phyloP scores from a whole-genome alignment of 2,329 filamentous ascomycete species.

The Pseudogymnoascus sp. region DNA sequence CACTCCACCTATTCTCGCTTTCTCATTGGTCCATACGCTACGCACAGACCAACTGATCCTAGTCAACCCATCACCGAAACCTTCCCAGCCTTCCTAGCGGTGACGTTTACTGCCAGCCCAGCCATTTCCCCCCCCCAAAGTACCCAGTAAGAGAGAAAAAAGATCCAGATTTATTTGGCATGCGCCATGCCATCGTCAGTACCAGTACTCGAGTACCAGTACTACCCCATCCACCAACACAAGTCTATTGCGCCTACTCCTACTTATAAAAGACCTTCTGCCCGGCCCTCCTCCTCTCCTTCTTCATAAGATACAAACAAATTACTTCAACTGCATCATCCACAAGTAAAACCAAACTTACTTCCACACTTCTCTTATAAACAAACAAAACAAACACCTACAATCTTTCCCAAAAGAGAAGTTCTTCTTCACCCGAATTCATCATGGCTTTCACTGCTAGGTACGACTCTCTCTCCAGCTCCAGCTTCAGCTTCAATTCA shows the following conservation, averaged over 20 bases:
- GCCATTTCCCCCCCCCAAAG: not conserved
- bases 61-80: not conserved
- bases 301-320: not conserved
- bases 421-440: not conserved
- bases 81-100: not conserved
- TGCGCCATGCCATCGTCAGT: not conserved
- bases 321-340: not conserved
- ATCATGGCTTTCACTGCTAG: conserved; percentile 1
- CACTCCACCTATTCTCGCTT: not conserved
- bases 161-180: conserved; percentile 4
- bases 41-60: not conserved
- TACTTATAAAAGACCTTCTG: not conserved
- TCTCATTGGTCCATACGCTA: not conserved
- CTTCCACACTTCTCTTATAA: not conserved
- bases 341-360: not conserved
- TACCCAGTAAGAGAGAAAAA: not conserved
- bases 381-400: not conserved
- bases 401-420: not conserved
- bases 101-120: not conserved
- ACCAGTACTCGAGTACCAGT: not conserved
- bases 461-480: not conserved
- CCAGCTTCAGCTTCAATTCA: not conserved
- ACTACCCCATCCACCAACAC: not conserved
- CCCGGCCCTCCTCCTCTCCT: not conserved
- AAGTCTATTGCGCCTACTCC: not conserved